Evolutionary conservation across 2,329 filamentous ascomycete species (phyloP).

Genomic region (Colletotrichum cordylinicola): DNA sequence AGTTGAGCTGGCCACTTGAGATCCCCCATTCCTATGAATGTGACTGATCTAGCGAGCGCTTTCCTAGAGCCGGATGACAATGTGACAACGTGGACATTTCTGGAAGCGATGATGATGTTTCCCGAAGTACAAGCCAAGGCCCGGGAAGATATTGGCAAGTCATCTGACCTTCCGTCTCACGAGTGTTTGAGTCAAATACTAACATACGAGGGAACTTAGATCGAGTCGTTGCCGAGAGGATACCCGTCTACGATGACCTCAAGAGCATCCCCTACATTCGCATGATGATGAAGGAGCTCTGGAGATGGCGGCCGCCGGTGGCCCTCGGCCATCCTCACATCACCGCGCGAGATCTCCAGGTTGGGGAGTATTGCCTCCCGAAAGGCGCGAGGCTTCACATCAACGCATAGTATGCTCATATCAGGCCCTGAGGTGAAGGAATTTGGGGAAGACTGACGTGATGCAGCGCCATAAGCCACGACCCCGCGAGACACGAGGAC

Average conservation of each 20-base stretch:
- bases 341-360: not conserved
- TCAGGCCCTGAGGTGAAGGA: fast-evolving
- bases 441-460: not conserved
- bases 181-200: not conserved
- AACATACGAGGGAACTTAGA: not conserved
- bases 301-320: not conserved
- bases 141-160: not conserved
- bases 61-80: not conserved
- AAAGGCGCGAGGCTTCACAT: not conserved
- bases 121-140: not conserved
- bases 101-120: not conserved
- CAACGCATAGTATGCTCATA: not conserved
- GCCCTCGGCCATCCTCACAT: conserved; percentile 2
- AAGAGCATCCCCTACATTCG: not conserved
- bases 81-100: not conserved
- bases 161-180: not conserved
- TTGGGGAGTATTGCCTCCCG: not conserved
- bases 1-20: fast-evolving
- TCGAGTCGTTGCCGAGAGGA: not conserved
- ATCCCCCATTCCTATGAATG: not conserved
- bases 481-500: not conserved
- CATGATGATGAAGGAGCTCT: conserved; percentile 7
- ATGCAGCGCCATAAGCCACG: not conserved
- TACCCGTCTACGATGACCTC: not conserved
- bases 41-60: not conserved